phyloP scores from a whole-genome alignment of 306 rosid genomes.

The Abrus precatorius region DNA sequence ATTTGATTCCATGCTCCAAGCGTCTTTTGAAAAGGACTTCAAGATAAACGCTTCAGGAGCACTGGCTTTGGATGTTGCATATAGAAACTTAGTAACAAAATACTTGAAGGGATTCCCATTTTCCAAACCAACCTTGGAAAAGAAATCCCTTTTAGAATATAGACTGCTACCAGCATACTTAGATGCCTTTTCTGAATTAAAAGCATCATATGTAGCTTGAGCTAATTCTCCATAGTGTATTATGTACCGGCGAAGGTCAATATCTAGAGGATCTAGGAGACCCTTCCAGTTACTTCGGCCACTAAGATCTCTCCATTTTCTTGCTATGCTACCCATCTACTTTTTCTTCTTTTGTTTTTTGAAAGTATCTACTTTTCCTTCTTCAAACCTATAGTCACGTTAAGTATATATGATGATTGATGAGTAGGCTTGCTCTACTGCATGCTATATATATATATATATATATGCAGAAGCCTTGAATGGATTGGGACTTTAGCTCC shows the following conservation, averaged over 20 bases:
- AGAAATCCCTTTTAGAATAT: slow-evolving; percentile 58
- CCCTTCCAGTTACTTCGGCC: slow-evolving; percentile 67
- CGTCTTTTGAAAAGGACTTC: slow-evolving; percentile 64
- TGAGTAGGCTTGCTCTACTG: background rate
- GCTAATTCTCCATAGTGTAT: slow-evolving; percentile 76
- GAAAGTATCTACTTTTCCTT: background rate
- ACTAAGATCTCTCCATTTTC: slow-evolving; percentile 56
- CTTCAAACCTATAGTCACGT: background rate
- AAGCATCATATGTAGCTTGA: slow-evolving; percentile 76
- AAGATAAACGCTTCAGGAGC: slow-evolving; percentile 63
- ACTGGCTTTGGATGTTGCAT: slow-evolving; percentile 65
- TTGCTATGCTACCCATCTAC: slow-evolving; percentile 32
- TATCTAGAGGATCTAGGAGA: slow-evolving; percentile 67
- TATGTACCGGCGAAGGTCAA: slow-evolving; percentile 70
- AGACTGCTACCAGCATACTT: slow-evolving; percentile 66
- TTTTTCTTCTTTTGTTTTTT: background rate
- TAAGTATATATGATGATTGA: background rate
- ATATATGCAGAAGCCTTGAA: background rate
- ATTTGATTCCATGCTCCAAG: slow-evolving; percentile 76
- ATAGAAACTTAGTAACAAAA: slow-evolving; percentile 65
- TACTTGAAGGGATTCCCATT: slow-evolving; percentile 61
- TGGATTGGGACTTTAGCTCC: background rate
- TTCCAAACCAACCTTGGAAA: slow-evolving; percentile 60
- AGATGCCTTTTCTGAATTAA: slow-evolving; percentile 63
- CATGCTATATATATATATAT: background rate